Conservation (phyloP, 2,329 filamentous ascomycete genomes). For the Arthrobotrys musiformis region DNA sequence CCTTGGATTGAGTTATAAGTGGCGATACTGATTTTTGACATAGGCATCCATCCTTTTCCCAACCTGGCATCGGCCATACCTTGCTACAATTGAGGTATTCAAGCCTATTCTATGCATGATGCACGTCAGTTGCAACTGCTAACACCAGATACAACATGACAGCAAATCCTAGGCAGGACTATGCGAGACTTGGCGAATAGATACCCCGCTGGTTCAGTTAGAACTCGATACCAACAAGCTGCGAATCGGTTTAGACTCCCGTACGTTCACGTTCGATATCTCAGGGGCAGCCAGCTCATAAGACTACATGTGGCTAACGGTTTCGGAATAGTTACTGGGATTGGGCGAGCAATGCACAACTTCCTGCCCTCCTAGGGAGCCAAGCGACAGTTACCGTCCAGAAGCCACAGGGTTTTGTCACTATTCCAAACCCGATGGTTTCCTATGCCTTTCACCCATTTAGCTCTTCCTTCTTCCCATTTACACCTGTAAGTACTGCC, state of each 20-base stretch:
- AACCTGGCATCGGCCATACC: slow-evolving; percentile 51
- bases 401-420: slow-evolving; percentile 50
- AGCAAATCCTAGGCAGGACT: slow-evolving; percentile 50
- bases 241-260: slow-evolving; percentile 48
- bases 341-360: slow-evolving; percentile 43
- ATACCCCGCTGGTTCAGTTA: slow-evolving; percentile 14
- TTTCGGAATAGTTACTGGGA: slow-evolving; percentile 41
- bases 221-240: slow-evolving; percentile 39
- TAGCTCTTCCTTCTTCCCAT: slow-evolving; percentile 29
- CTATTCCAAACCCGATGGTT: slow-evolving; percentile 37
- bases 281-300: too few species aligned
- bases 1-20: not conserved
- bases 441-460: slow-evolving; percentile 47
- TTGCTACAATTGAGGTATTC: slow-evolving; percentile 45
- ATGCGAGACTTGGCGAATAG: slow-evolving; percentile 39
- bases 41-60: slow-evolving; percentile 52
- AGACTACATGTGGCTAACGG: not conserved
- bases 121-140: too few species aligned
- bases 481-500: slow-evolving; percentile 23
- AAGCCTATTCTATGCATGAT: not conserved
- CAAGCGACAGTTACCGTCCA: slow-evolving; percentile 25
- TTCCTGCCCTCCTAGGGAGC: slow-evolving; percentile 31
- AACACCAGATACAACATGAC: not conserved
- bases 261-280: slow-evolving; percentile 9
- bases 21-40: not conserved